Percentiles rank a stretch among this genome's conserved stretches.
These are phyloP conservation scores for Globisporangium cederbergense DNA, from an alignment of 352 stramenopile genomes.

Conservation along the genomic window DNA sequence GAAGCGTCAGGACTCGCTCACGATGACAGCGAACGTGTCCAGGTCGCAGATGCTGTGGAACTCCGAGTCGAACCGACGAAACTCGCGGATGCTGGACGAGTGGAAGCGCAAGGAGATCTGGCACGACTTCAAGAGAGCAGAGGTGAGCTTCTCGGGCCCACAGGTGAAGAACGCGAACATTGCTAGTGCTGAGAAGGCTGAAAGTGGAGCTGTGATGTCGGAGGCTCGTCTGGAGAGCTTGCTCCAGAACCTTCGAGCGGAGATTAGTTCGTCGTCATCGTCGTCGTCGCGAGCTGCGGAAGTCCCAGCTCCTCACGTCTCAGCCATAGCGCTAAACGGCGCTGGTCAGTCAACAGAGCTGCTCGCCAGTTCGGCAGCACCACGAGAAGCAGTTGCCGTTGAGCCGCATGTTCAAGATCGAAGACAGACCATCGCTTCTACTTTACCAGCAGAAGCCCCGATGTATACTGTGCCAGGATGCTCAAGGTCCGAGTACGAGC, in stretches of 20 bases:
- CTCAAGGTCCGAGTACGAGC: constrained; percentile 30
- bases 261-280: constrained; percentile 14
- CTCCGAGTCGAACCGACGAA: constrained; percentile 25
- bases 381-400: not conserved
- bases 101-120: constrained; percentile 75
- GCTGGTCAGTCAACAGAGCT: not conserved
- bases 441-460: not conserved
- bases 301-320: not conserved
- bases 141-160: constrained; percentile 36
- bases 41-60: constrained; percentile 46
- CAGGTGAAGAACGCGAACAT: constrained; percentile 11
- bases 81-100: constrained; percentile 57
- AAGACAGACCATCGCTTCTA: constrained; percentile 4
- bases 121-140: constrained; percentile 65
- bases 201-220: not conserved
- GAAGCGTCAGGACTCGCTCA: constrained; percentile 22
- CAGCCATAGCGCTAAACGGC: not conserved
- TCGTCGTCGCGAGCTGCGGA: not conserved
- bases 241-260: constrained; percentile 15
- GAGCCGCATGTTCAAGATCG: constrained; percentile 1
- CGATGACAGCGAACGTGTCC: constrained; percentile 15
- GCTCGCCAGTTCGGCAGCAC: not conserved
- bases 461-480: not conserved
- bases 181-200: not conserved
- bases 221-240: constrained; percentile 10